Evolutionary conservation across 257 asterid species (phyloP), one percentile per base, ranked within the genome.

Genomic region (Salvia rosmarinus): DNA sequence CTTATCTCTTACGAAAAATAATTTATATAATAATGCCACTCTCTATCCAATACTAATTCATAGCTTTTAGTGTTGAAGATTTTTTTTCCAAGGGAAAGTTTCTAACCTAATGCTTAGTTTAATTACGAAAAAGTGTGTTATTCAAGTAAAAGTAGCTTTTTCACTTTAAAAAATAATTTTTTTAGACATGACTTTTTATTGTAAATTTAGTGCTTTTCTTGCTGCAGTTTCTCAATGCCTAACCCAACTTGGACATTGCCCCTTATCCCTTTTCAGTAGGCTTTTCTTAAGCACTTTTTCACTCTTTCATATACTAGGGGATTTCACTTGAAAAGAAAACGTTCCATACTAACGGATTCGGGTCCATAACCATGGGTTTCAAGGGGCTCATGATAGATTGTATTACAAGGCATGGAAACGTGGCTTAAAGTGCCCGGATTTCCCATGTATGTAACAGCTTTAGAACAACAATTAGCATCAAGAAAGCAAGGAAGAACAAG

Each of bases 81-180:
- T 54, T 23, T 42, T 32, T 0, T n/a, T 32, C 4, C 5, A 28
- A 10, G 42, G 5, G 11, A 61, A 19, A 62, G 2, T 68, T 74
- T 74, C 73, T 43, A 69, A 78, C 82, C 82, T 74, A 78, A 63
- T 63, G 42, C 70, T 73, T 78, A 51, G 0, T 74, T 68, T 62
- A 72, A 68, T 78, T 51, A 69, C 43, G 68, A 59, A 17, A 46
- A 20, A 14, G 62, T 55, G 72, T 72, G 71, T 5, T 32, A 19
- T 40, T 73, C 37, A 57, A 74, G 68, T 79, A 78, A 78, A 78
- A 70, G 68, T 56, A 13, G 70, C 75, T 74, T 78, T 78, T 40
- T 44, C 20, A 40, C n/a, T 67, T 50, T 21, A 42, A 12, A 21
- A 63, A 4, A 21, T 39, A 39, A 37, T 37, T 20, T 63, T 12